Conservation (phyloP, 768 basidiomycete genomes). For the Lentinula sp. region DNA sequence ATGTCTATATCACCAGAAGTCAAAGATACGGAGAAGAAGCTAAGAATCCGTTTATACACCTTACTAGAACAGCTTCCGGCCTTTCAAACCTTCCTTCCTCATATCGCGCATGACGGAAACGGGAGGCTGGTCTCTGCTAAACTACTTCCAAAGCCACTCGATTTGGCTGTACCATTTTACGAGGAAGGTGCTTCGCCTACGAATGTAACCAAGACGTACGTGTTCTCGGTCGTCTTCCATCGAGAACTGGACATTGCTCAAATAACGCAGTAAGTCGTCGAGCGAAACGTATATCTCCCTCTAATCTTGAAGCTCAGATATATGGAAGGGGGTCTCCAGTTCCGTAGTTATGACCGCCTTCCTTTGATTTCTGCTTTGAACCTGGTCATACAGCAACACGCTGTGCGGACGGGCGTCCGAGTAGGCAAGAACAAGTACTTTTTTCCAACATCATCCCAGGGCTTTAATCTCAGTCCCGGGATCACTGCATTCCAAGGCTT, state of each 20-base stretch:
- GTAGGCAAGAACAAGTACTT: conserved; percentile 54
- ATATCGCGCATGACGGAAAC: conserved; percentile 50
- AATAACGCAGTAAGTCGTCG: conserved; percentile 23
- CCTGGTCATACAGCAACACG: conserved; percentile 46
- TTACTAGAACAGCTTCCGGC: conserved; percentile 39
- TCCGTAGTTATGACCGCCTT: conserved; percentile 37
- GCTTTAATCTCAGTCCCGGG: conserved; percentile 23
- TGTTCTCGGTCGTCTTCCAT: conserved; percentile 32
- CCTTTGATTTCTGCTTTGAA: conserved; percentile 56
- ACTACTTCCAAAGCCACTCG: conserved; percentile 37
- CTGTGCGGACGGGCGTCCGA: conserved; percentile 38
- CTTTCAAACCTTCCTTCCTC: conserved; percentile 26
- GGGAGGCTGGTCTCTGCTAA: conserved; percentile 39
- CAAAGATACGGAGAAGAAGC: conserved; percentile 33
- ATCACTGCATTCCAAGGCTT: conserved; percentile 39
- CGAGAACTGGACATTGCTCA: conserved; percentile 29
- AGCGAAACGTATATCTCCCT: neutral
- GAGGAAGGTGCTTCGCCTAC: conserved; percentile 33
- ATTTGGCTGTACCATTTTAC: conserved; percentile 32
- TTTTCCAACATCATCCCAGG: conserved; percentile 30
- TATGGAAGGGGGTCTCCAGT: conserved; percentile 38
- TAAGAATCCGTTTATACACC: conserved; percentile 47
- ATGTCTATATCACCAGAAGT: conserved; percentile 39
- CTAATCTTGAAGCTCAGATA: conserved; percentile 31
- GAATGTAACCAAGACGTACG: conserved; percentile 34